Conservation (phyloP, 768 basidiomycete genomes). For the Gloeophyllum trabeum region DNA sequence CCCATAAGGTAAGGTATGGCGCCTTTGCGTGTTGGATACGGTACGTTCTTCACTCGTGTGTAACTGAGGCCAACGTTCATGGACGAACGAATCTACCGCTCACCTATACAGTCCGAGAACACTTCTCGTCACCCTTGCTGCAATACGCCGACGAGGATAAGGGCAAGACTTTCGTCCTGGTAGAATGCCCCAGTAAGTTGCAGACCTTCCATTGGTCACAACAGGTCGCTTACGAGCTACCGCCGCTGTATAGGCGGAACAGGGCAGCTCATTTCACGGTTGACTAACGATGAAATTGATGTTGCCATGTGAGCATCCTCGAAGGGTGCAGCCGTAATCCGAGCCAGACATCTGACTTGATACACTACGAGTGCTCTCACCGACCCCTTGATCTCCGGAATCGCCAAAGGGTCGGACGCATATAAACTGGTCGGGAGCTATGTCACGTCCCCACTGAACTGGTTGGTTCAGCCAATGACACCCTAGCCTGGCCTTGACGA, state of each 20-base stretch:
- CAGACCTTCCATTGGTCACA: neutral
- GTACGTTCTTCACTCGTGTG: neutral
- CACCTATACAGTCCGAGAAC: conserved; percentile 54
- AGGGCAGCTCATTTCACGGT: conserved; percentile 68
- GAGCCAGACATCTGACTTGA: neutral
- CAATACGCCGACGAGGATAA: conserved; percentile 68
- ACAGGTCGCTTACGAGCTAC: neutral
- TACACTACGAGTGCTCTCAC: conserved; percentile 46
- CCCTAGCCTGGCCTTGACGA: neutral
- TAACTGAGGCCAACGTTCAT: neutral
- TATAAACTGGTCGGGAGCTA: conserved; percentile 93
- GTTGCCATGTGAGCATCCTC: conserved; percentile 61
- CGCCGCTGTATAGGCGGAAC: conserved; percentile 51
- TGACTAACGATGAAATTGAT: conserved; percentile 71
- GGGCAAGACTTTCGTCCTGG: conserved; percentile 64
- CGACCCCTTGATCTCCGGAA: conserved; percentile 83
- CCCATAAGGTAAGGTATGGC: neutral
- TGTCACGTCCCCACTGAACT: conserved; percentile 81
- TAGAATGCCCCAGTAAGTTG: conserved; percentile 77
- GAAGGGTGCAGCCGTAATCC: too few species aligned
- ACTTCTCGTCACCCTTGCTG: conserved; percentile 87
- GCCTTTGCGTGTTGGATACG: neutral
- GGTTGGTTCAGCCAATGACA: conserved; percentile 29
- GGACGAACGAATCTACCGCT: neutral
- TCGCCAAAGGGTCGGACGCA: conserved; percentile 77